Base-by-base conservation (phyloP, 805 yeast species). In the Kazachstania taianensis region DNA sequence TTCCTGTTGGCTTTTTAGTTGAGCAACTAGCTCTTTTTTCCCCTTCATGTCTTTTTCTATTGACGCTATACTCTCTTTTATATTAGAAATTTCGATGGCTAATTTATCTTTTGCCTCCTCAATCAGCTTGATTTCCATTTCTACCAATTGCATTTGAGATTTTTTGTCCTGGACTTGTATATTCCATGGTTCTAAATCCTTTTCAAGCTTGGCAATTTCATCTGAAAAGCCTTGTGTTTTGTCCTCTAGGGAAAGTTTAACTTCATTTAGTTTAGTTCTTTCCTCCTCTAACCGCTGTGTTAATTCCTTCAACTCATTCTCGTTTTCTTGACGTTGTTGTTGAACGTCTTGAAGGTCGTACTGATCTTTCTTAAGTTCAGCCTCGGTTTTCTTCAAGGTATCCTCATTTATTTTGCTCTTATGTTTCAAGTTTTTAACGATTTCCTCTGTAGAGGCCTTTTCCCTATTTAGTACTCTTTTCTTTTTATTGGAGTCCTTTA, bases 131-230 rank as follows among this genome's bases (percentile, higher is more conserved):
- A 83, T 66, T 41, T 78, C 74, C 6, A 83, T 72, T 35, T 72
- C 66, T 3, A 76, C 72, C n/a, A 83, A 69, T 34, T 76, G 71
- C 6, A 81, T 69, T 31, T 75, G 75, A 10, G 81, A 70, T 37
- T 75, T 75, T 39, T 78, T 76, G 12, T 70, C 69, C 40, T 72
- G 76, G 20, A 86, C 61, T 43, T 75, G 70, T 19, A 71, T 78
- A 40, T 74, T 75, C 87, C 94, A 85, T 0, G 97, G 98, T 45
- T 82, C 87, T 5, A 85, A 60, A 41, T 78, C 67, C 6, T 65
- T 67, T 52, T 83, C 87, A 27, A 76, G 59, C 10, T 50, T 47
- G 44, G 74, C 81, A 35, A 87, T 80, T 48, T 81, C 70, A 7
- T 67, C 69, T 1, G 87, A 73, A 37, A 80, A 68, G 2, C 62